Evolutionary conservation across 306 rosid genomes (phyloP).

Genomic region (Casuarina cunninghamiana): DNA sequence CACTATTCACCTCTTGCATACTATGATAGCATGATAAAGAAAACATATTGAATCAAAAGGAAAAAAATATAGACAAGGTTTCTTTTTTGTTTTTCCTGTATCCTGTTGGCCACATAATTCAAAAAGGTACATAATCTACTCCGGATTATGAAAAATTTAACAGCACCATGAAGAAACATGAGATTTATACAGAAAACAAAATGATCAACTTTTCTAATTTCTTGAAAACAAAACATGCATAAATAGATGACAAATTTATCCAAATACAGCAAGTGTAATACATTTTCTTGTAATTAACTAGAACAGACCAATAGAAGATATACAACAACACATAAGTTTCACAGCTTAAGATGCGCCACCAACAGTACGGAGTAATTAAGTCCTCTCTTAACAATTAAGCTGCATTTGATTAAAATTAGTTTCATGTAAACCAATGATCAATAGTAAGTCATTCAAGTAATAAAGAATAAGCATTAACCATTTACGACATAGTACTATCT

Average conservation of each 20-base stretch:
- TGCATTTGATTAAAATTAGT: neutral
- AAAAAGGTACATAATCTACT: neutral
- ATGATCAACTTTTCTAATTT: neutral
- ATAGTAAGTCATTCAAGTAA: neutral
- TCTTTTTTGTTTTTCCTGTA: neutral
- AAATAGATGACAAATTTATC: neutral
- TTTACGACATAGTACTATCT: neutral
- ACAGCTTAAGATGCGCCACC: neutral
- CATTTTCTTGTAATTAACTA: neutral
- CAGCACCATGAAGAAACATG: neutral
- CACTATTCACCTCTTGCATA: neutral
- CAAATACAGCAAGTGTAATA: neutral
- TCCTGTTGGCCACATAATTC: neutral
- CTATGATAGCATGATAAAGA: neutral
- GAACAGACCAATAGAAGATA: neutral
- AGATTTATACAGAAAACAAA: neutral
- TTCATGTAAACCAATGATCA: neutral
- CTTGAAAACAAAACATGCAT: neutral
- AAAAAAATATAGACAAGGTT: neutral
- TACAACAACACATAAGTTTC: neutral
- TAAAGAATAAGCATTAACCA: neutral
- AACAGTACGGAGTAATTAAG: neutral
- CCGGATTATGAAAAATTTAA: neutral
- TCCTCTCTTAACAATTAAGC: neutral
- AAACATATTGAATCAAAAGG: neutral